Percentiles rank a stretch among this genome's conserved stretches.
Conservation (phyloP, 2,329 filamentous ascomycete genomes). For the Penicillium nordicum region DNA sequence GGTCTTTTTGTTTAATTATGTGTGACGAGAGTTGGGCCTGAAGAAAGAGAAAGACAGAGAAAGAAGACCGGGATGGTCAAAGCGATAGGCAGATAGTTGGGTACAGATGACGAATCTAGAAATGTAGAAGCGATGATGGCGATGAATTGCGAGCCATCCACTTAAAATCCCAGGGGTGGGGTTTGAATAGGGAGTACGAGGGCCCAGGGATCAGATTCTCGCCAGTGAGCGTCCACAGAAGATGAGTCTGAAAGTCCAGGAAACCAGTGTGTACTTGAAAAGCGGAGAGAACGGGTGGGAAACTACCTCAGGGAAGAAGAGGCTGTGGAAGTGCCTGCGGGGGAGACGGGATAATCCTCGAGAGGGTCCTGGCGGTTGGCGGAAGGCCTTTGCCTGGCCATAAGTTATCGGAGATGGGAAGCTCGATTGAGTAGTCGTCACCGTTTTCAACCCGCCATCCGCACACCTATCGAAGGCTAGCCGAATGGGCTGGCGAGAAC, state of each 20-base stretch:
- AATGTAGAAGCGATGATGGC: not conserved
- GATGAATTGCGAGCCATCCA: not conserved
- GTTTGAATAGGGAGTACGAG: not conserved
- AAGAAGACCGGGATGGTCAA: conserved; percentile 1
- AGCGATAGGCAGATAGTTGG: conserved; percentile 8
- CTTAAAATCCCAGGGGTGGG: not conserved
- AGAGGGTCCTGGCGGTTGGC: conserved; percentile 43
- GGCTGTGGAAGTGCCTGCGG: conserved; percentile 28
- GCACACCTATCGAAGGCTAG: conserved; percentile 24
- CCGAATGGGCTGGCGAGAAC: conserved; percentile 9
- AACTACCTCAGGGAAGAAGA: conserved; percentile 39
- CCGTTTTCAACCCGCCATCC: conserved; percentile 45
- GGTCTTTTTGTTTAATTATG: conserved; percentile 29
- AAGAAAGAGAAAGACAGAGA: conserved; percentile 9
- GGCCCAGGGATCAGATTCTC: not conserved
- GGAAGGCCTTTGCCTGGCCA: conserved; percentile 47
- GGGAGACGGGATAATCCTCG: conserved; percentile 39
- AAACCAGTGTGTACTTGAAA: conserved; percentile 1
- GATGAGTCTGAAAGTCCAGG: not conserved
- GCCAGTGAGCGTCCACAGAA: not conserved
- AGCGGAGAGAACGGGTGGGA: conserved; percentile 20
- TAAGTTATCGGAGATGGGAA: conserved; percentile 40
- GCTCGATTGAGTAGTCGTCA: conserved; percentile 31
- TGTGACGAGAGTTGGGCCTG: conserved; percentile 7
- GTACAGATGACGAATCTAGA: conserved; percentile 8